Conservation (phyloP, 257 asterid genomes). For the Ilex asprella region DNA sequence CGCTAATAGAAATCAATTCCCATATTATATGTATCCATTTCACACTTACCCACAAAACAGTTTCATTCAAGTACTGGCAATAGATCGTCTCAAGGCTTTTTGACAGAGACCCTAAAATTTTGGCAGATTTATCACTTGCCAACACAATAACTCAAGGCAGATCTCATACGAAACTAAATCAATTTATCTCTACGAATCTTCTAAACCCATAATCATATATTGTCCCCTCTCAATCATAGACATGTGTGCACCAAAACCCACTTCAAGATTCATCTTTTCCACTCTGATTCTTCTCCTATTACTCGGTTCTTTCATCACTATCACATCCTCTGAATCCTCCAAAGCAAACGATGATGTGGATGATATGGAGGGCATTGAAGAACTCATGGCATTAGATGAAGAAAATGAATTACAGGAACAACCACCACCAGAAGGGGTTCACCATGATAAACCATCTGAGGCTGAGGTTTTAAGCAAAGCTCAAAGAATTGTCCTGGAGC, state of each 20-base stretch:
- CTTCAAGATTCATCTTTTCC: slow-evolving; percentile 37
- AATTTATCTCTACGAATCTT: neutral
- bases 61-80: too few relatives aligned
- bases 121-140: too few relatives aligned
- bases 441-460: slow-evolving; percentile 42
- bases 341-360: slow-evolving; percentile 27
- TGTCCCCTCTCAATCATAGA: neutral
- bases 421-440: slow-evolving; percentile 12
- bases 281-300: slow-evolving; percentile 40
- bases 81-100: too few relatives aligned
- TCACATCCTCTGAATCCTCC: slow-evolving; percentile 16
- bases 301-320: slow-evolving; percentile 25
- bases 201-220: slow-evolving; percentile 7
- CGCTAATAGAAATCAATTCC: too few relatives aligned
- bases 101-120: too few relatives aligned
- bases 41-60: too few relatives aligned
- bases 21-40: too few relatives aligned
- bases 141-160: too few relatives aligned
- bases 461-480: slow-evolving; percentile 82
- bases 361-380: slow-evolving; percentile 51
- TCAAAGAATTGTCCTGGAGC: slow-evolving; percentile 82
- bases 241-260: slow-evolving; percentile 40
- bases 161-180: too few relatives aligned
- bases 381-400: slow-evolving; percentile 78
- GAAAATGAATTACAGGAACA: slow-evolving; percentile 35